Evolutionary conservation across 2,329 filamentous ascomycete genomes (phyloP).

Genomic region (Coleophoma crateriformis): DNA sequence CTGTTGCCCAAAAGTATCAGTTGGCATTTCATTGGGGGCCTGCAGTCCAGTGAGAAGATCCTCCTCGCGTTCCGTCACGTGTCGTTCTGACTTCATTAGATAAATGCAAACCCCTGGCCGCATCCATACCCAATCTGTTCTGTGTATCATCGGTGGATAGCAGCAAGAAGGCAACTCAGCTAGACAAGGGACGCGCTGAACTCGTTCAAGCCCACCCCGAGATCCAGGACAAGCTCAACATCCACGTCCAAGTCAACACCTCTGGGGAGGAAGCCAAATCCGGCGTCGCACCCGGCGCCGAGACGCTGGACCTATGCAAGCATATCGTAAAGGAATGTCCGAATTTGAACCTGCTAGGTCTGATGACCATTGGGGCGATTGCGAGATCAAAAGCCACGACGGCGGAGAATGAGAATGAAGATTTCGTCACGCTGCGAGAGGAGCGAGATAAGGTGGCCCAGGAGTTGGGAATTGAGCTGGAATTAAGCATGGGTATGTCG

Average conservation of each 20-base stretch:
- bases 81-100: conserved; percentile 41
- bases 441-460: conserved; percentile 65
- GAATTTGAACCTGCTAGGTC: conserved; percentile 66
- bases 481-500: conserved; percentile 99
- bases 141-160: conserved; percentile 88
- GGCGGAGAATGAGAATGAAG: conserved; percentile 80
- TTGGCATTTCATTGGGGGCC: conserved; percentile 96
- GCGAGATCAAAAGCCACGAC: conserved; percentile 72
- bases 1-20: conserved; percentile 70
- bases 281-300: conserved; percentile 64
- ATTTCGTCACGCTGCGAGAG: conserved; percentile 67
- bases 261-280: conserved; percentile 83
- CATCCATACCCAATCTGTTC: conserved; percentile 81
- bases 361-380: conserved; percentile 98
- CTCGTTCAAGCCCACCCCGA: conserved; percentile 34
- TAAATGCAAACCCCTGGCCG: conserved; percentile 82
- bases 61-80: conserved; percentile 1
- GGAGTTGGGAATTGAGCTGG: conserved; percentile 58
- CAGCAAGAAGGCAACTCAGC: conserved; percentile 76
- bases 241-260: conserved; percentile 95
- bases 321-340: conserved; percentile 68
- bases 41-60: conserved; percentile 64
- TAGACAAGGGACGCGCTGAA: conserved; percentile 70
- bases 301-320: conserved; percentile 59
- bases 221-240: conserved; percentile 28